A percentile compares a stretch with the other conserved stretches of the same genome.
These are phyloP conservation scores for Nicotiana otophora DNA, from an alignment of 257 asterid genomes.

Conservation along the genomic window DNA sequence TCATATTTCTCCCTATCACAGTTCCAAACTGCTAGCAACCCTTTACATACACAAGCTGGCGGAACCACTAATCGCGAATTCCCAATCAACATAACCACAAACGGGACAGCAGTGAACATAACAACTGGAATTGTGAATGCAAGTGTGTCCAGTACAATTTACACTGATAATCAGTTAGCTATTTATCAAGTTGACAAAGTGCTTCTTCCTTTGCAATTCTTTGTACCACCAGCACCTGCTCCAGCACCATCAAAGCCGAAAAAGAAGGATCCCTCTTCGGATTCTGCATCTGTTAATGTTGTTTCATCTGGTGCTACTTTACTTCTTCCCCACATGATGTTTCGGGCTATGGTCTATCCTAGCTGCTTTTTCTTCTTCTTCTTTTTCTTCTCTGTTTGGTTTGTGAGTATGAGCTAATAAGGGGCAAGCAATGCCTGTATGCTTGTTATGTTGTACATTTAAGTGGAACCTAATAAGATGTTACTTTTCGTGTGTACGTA, in stretches of 20 bases:
- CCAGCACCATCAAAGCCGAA: slow-evolving; percentile 39
- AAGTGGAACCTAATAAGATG: neutral
- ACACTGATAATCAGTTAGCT: slow-evolving; percentile 38
- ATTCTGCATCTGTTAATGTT: slow-evolving; percentile 3
- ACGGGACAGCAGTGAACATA: slow-evolving; percentile 36
- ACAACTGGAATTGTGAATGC: slow-evolving; percentile 47
- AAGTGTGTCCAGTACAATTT: slow-evolving; percentile 30
- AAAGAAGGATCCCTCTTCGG: slow-evolving; percentile 14
- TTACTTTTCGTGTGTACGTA: neutral
- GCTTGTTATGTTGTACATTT: neutral
- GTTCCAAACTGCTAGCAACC: slow-evolving; percentile 45
- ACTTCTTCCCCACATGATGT: neutral
- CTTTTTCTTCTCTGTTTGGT: neutral
- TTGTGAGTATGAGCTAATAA: neutral
- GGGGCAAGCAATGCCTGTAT: neutral
- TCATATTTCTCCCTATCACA: slow-evolving; percentile 24
- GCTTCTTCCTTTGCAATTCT: slow-evolving; percentile 37
- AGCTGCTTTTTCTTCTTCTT: neutral
- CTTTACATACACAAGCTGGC: slow-evolving; percentile 47
- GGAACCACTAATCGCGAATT: slow-evolving; percentile 28
- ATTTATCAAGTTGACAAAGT: slow-evolving; percentile 48
- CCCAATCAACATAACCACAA: slow-evolving; percentile 37
- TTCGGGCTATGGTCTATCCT: slow-evolving; percentile 13
- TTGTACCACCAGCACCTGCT: slow-evolving; percentile 32
- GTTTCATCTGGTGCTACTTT: slow-evolving; percentile 27